These are phyloP conservation scores for Polyporus arcularius DNA, from an alignment of 768 basidiomycete genomes.

Conservation along the genomic window DNA sequence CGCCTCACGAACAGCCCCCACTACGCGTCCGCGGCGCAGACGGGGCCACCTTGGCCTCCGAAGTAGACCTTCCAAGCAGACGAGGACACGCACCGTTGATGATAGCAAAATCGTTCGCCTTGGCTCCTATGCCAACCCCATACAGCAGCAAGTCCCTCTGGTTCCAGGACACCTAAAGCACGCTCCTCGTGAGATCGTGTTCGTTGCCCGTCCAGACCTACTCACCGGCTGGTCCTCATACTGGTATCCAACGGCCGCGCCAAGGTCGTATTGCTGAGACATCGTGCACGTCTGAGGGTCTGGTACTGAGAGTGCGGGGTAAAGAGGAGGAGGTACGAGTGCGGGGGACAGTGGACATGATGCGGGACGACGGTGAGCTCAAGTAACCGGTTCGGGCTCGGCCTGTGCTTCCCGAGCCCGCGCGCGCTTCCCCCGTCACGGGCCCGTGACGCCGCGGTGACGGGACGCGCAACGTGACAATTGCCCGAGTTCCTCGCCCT, in stretches of 20 bases:
- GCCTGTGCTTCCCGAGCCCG: too few relatives aligned
- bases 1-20: too few relatives aligned
- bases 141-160: constrained; percentile 81
- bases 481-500: too few relatives aligned
- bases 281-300: constrained; percentile 30
- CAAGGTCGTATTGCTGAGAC: constrained; percentile 54
- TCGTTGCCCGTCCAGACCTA: not conserved
- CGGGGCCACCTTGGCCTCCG: too few relatives aligned
- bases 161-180: constrained; percentile 74
- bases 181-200: not conserved
- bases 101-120: constrained; percentile 66
- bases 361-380: too few relatives aligned
- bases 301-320: not conserved
- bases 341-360: too few relatives aligned
- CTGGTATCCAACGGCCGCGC: constrained; percentile 64
- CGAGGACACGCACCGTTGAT: constrained; percentile 61
- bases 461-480: too few relatives aligned
- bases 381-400: too few relatives aligned
- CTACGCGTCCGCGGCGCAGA: too few relatives aligned
- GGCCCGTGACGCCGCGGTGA: too few relatives aligned
- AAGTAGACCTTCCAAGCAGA: too few relatives aligned
- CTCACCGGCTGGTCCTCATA: constrained; percentile 55
- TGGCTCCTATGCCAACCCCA: constrained; percentile 80
- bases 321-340: not conserved
- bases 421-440: too few relatives aligned